Evolutionary conservation across 2,329 filamentous ascomycete genomes (phyloP).

Genomic region (Ophiocordyceps robertsii): DNA sequence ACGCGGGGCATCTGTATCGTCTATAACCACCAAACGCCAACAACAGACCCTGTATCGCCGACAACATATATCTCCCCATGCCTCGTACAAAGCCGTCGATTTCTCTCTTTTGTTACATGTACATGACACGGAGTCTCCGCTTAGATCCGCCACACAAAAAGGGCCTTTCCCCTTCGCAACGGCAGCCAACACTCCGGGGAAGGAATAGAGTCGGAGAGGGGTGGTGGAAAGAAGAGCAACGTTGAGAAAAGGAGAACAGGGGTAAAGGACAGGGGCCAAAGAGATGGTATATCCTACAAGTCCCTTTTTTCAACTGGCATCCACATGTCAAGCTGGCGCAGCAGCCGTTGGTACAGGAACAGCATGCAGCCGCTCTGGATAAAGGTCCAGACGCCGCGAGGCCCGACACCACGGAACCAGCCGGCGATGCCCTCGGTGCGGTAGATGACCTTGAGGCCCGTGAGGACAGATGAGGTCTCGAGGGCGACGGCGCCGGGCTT

Average conservation of each 20-base stretch:
- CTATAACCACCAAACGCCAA: conserved; percentile 16
- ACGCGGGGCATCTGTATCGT: conserved; percentile 3
- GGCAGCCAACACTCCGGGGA: too few relatives aligned
- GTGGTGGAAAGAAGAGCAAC: background rate
- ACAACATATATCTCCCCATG: too few relatives aligned
- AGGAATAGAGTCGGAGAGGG: too few relatives aligned
- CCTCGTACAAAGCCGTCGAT: too few relatives aligned
- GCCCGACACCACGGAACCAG: conserved; percentile 90
- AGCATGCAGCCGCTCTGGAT: conserved; percentile 96
- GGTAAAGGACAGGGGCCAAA: background rate
- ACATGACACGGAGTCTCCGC: too few relatives aligned
- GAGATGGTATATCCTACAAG: conserved; percentile 6
- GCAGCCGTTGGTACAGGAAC: conserved; percentile 80
- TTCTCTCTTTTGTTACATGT: too few relatives aligned
- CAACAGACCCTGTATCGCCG: conserved; percentile 8
- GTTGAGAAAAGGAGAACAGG: background rate
- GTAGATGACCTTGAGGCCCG: conserved; percentile 78
- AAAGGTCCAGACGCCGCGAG: conserved; percentile 89
- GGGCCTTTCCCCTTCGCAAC: too few relatives aligned
- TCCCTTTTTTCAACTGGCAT: conserved; percentile 17
- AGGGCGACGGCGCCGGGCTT: conserved; percentile 67
- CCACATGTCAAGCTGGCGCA: conserved; percentile 58
- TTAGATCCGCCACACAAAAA: too few relatives aligned
- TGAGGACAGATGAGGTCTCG: conserved; percentile 80
- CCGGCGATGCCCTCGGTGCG: conserved; percentile 75